phyloP scores from a whole-genome alignment of 2,329 filamentous ascomycete genomes.

The Cercospora sp. region DNA sequence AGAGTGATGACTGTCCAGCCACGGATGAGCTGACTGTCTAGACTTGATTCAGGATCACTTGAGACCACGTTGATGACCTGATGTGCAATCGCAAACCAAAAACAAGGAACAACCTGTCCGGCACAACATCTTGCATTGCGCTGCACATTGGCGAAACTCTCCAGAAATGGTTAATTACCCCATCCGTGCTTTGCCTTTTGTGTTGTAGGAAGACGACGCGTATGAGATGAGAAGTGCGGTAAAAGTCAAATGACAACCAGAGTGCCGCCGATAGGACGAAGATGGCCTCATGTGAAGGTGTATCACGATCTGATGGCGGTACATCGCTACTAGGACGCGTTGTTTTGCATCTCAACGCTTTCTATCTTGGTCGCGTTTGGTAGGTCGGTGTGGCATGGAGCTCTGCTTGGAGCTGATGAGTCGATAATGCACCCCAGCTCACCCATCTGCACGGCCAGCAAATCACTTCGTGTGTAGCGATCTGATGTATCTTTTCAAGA shows the following conservation, averaged over 20 bases:
- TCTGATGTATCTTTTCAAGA: background rate
- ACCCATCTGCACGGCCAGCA: background rate
- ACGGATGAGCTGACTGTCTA: background rate
- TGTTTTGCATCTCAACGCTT: background rate
- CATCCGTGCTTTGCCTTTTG: background rate
- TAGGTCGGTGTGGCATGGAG: background rate
- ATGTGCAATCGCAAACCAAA: background rate
- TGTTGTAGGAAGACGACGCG: background rate
- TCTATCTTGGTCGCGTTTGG: background rate
- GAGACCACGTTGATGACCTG: background rate
- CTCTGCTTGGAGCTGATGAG: background rate
- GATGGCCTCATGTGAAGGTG: background rate
- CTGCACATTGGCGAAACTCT: slow-evolving; percentile 3
- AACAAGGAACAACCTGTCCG: background rate
- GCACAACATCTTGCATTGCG: background rate
- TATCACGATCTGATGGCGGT: background rate
- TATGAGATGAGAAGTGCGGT: background rate
- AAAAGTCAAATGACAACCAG: background rate
- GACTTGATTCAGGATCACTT: background rate
- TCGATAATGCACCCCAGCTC: background rate
- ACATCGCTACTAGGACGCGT: background rate
- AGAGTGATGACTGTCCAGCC: background rate
- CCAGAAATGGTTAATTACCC: background rate
- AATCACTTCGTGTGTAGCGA: background rate
- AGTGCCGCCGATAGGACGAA: background rate